Evolutionary conservation across 208 protist genomes (phyloP).

Genomic region (Crithidia thermophila): DNA sequence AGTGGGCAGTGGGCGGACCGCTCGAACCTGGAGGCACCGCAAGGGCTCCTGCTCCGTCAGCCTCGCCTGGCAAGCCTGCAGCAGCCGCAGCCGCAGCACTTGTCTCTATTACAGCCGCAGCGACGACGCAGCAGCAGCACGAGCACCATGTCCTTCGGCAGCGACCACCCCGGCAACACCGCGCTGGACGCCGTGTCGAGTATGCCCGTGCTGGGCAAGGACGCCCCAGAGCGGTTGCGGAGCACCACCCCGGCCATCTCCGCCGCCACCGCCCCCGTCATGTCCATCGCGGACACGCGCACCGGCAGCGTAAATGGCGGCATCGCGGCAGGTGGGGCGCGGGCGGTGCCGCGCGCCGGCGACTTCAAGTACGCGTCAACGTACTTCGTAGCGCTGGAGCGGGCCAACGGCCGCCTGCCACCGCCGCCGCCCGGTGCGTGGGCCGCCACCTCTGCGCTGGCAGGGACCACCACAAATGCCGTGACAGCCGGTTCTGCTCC

Average conservation of each 20-base stretch:
- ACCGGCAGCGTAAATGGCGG: not conserved
- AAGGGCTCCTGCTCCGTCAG: constrained; percentile 4
- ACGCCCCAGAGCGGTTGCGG: not conserved
- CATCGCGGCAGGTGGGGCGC: not conserved
- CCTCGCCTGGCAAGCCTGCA: not conserved
- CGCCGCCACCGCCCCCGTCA: not conserved
- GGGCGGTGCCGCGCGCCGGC: not conserved
- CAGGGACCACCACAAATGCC: too few species aligned
- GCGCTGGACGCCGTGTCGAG: constrained; percentile 20
- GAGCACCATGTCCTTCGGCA: constrained; percentile 18
- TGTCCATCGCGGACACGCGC: not conserved
- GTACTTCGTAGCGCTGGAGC: constrained; percentile 30
- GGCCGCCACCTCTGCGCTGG: not conserved
- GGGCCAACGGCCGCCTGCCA: not conserved
- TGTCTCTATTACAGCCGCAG: constrained; percentile 2
- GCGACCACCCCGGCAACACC: not conserved
- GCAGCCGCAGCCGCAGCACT: constrained; percentile 4
- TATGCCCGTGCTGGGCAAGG: constrained; percentile 24
- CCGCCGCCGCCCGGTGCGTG: not conserved
- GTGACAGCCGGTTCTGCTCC: too few species aligned
- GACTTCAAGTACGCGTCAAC: constrained; percentile 26
- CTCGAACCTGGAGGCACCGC: not conserved
- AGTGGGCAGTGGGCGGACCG: constrained; percentile 2
- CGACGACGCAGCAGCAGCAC: constrained; percentile 11
- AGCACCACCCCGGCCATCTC: not conserved